Percentiles rank a stretch among this genome's conserved stretches.
Conservation (phyloP, 2,329 filamentous ascomycete species). For the Ceratocystis huliohia region DNA sequence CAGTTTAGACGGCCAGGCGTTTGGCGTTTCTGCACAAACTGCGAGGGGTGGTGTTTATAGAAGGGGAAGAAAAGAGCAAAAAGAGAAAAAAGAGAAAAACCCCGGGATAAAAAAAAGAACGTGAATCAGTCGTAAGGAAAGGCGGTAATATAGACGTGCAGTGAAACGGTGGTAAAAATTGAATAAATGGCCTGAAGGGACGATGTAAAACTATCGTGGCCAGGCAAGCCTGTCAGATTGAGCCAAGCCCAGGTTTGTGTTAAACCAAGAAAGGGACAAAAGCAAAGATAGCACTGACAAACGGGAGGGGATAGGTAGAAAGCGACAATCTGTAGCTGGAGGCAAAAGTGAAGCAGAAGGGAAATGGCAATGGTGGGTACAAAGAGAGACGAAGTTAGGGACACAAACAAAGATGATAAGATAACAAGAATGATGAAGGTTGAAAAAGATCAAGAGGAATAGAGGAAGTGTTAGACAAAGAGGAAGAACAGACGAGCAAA, state of each 20-base stretch:
- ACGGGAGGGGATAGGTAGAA: no score
- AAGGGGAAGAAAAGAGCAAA: not conserved
- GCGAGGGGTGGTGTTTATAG: not conserved
- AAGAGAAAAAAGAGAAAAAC: not conserved
- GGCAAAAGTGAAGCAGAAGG: no score
- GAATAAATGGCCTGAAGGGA: no score
- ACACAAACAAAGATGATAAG: not conserved
- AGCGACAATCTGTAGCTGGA: no score
- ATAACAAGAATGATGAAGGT: not conserved
- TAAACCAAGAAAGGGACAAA: no score
- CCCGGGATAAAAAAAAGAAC: not conserved
- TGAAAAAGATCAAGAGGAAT: not conserved
- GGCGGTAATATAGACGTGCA: no score
- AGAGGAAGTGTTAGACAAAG: not conserved
- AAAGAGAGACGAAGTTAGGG: not conserved
- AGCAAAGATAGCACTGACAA: no score
- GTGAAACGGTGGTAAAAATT: no score
- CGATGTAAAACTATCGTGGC: no score
- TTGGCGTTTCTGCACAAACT: conserved; percentile 15
- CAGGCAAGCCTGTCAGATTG: no score
- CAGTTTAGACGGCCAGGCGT: not conserved
- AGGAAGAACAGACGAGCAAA: not conserved
- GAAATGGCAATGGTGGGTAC: not conserved
- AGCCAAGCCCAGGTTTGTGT: no score
- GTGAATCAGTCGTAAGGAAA: no score